These are phyloP conservation scores for Plectosphaerella plurivora DNA, from an alignment of 2,329 filamentous ascomycete species.

Conservation along the genomic window DNA sequence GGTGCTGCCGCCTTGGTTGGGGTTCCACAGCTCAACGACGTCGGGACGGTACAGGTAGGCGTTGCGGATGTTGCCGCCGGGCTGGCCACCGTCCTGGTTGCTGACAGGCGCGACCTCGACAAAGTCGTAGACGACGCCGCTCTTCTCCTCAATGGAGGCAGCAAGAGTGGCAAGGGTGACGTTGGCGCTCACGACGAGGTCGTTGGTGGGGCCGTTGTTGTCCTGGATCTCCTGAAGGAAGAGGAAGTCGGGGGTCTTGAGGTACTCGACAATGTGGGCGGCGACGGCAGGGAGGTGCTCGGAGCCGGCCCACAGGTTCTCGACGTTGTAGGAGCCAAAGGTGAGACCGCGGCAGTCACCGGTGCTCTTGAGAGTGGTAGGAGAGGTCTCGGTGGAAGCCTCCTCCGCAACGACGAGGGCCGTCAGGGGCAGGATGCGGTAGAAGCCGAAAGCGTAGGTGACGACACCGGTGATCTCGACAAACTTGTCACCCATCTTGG, in stretches of 20 bases:
- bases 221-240: slow-evolving; percentile 72
- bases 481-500: slow-evolving; percentile 61
- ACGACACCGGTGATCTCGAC: slow-evolving; percentile 67
- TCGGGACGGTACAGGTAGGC: slow-evolving; percentile 66
- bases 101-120: slow-evolving; percentile 55
- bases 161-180: slow-evolving; percentile 53
- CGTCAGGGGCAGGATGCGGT: slow-evolving; percentile 61
- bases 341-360: slow-evolving; percentile 58
- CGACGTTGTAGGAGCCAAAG: slow-evolving; percentile 64
- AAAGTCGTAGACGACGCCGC: slow-evolving; percentile 53
- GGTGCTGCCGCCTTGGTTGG: slow-evolving; percentile 48
- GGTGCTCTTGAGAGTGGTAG: slow-evolving; percentile 48
- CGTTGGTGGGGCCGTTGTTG: slow-evolving; percentile 55
- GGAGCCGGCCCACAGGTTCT: slow-evolving; percentile 59
- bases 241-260: slow-evolving; percentile 59
- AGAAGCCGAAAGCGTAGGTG: slow-evolving; percentile 63
- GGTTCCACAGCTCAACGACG: slow-evolving; percentile 53
- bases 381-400: slow-evolving; percentile 39
- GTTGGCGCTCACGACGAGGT: slow-evolving; percentile 53
- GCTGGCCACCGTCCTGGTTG: slow-evolving; percentile 59
- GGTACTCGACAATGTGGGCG: slow-evolving; percentile 58
- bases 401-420: slow-evolving; percentile 44
- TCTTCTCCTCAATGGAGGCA: slow-evolving; percentile 42
- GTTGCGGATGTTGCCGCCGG: slow-evolving; percentile 67
- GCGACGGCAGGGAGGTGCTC: slow-evolving; percentile 54